Conservation (phyloP, 169 alveolate genomes). For the Besnoitia besnoiti region DNA sequence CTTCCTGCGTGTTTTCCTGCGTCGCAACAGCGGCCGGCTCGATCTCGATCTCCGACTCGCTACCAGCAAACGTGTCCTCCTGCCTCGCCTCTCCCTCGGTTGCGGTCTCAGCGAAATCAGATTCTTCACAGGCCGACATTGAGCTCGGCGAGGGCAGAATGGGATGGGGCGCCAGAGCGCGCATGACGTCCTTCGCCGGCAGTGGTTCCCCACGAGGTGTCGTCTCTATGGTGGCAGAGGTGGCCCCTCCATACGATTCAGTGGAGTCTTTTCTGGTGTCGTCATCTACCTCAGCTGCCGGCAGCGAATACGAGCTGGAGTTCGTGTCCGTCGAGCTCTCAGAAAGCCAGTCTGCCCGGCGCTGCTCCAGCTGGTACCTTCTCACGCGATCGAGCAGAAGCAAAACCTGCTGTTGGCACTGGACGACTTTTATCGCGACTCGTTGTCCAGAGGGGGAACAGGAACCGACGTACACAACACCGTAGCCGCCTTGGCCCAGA, state of each 20-base stretch:
- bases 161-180: not conserved
- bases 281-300: not conserved
- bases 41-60: not conserved
- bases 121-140: not conserved
- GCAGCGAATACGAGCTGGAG: not conserved
- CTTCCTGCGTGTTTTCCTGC: not conserved
- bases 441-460: not conserved
- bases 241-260: not conserved
- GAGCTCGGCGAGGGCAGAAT: conserved; percentile 21
- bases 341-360: not conserved
- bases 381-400: conserved; percentile 6
- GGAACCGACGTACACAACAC: conserved; percentile 2
- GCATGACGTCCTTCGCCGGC: not conserved
- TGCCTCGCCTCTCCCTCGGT: not conserved
- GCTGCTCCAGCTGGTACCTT: not conserved
- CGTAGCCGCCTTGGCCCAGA: not conserved
- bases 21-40: not conserved
- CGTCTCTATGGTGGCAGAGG: not conserved
- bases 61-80: not conserved
- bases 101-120: not conserved
- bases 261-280: not conserved
- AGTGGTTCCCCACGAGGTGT: not conserved
- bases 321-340: not conserved
- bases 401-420: not conserved
- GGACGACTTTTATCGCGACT: not conserved